Evolutionary conservation across 257 asterid genomes (phyloP).

Genomic region (Osmanthus fragrans): DNA sequence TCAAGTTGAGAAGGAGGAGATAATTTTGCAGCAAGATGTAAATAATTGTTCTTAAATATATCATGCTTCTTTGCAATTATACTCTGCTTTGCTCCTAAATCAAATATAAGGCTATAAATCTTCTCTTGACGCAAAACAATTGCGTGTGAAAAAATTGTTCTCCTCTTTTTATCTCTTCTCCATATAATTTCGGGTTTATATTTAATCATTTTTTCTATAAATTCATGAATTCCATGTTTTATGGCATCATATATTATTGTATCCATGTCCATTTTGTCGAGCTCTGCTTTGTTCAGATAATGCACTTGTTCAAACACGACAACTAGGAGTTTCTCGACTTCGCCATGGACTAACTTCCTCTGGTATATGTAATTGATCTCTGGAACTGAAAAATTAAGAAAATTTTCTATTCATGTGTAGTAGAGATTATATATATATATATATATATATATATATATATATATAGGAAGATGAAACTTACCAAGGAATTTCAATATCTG

Average conservation of each 20-base stretch:
- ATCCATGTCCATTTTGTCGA: constrained; percentile 39
- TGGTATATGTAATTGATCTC: constrained; percentile 33
- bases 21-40: constrained; percentile 37
- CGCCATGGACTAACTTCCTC: constrained; percentile 35
- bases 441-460: neutral
- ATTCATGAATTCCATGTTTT: constrained; percentile 29
- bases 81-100: constrained; percentile 20
- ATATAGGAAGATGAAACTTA: constrained; percentile 1
- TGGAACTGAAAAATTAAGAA: constrained; percentile 27
- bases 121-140: constrained; percentile 33
- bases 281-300: constrained; percentile 17
- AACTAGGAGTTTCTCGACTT: constrained; percentile 27
- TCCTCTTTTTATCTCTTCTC: constrained; percentile 29
- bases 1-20: constrained; percentile 29
- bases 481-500: constrained; percentile 33
- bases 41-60: constrained; percentile 23
- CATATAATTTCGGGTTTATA: constrained; percentile 29
- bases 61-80: constrained; percentile 31
- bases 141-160: constrained; percentile 32
- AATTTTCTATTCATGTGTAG: neutral
- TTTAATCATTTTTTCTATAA: constrained; percentile 17
- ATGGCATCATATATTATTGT: constrained; percentile 37
- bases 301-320: constrained; percentile 33
- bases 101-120: constrained; percentile 27
- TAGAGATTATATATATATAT: neutral